phyloP scores from a whole-genome alignment of 352 stramenopile genomes.

The Globisporangium spinosum region DNA sequence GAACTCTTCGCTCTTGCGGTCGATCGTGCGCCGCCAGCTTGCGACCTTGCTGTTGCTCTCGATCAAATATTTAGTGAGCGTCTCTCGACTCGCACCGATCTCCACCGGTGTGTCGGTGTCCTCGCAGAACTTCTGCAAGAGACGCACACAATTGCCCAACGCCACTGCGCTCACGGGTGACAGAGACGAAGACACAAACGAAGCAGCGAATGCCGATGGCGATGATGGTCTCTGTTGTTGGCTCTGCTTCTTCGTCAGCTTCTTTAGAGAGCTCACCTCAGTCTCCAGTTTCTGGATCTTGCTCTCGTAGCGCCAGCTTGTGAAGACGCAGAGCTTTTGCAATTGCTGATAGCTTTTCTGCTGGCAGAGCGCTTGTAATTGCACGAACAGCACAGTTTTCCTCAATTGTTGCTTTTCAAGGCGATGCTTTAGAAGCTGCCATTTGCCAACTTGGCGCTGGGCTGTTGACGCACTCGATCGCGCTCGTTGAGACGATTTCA shows the following conservation, averaged over 20 bases:
- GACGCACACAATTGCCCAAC: conserved; percentile 41
- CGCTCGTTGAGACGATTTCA: neutral
- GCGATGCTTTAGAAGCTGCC: conserved; percentile 21
- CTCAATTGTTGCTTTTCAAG: conserved; percentile 19
- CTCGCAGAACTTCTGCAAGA: conserved; percentile 42
- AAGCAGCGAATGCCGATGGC: neutral
- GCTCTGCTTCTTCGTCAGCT: neutral
- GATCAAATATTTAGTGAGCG: conserved; percentile 28
- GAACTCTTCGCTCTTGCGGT: conserved; percentile 45
- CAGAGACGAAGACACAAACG: conserved; percentile 4
- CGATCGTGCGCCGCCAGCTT: conserved; percentile 40
- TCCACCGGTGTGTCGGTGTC: conserved; percentile 21
- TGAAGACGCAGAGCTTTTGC: neutral
- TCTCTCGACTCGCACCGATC: conserved; percentile 9
- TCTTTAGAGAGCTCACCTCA: neutral
- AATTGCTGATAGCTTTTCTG: neutral
- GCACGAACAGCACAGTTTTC: conserved; percentile 15
- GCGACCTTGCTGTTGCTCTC: conserved; percentile 48
- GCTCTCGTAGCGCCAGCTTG: conserved; percentile 13
- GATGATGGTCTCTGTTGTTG: neutral
- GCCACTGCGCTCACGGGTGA: conserved; percentile 29
- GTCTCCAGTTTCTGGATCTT: conserved; percentile 24
- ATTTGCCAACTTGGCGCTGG: conserved; percentile 13
- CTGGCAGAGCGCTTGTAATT: conserved; percentile 7
- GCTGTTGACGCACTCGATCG: too few species aligned